These are phyloP conservation scores for Botrytis medusae DNA, from an alignment of 2,329 filamentous ascomycete genomes.

Conservation along the genomic window DNA sequence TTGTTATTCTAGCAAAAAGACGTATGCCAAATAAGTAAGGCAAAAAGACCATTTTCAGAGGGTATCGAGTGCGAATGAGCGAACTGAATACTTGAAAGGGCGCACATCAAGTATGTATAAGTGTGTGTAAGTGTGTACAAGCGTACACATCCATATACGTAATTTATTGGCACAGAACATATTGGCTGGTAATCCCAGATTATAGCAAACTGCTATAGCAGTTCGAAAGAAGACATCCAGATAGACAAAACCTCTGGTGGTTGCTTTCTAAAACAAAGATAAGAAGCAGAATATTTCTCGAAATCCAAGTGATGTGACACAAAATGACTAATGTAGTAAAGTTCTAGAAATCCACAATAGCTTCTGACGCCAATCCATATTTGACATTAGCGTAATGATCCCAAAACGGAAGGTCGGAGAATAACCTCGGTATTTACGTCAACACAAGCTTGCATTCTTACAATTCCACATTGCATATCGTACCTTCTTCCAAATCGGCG, in stretches of 20 bases:
- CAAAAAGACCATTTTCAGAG: neutral
- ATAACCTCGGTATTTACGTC: constrained; percentile 15
- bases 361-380: constrained; percentile 4
- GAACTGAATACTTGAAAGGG: neutral
- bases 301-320: neutral
- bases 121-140: neutral
- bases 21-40: neutral
- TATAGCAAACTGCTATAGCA: neutral
- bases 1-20: neutral
- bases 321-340: neutral
- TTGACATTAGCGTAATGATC: neutral
- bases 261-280: neutral
- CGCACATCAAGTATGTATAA: neutral
- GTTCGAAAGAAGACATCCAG: neutral
- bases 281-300: neutral
- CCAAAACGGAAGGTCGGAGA: constrained; percentile 14
- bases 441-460: constrained; percentile 14
- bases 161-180: neutral
- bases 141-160: neutral
- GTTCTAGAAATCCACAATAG: neutral
- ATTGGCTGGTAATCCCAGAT: neutral
- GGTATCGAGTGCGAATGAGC: neutral
- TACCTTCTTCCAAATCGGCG: neutral
- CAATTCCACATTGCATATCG: neutral
- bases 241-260: no score